Base-by-base conservation (phyloP, 306 rosid species). In the Pyrus betulifolia region DNA sequence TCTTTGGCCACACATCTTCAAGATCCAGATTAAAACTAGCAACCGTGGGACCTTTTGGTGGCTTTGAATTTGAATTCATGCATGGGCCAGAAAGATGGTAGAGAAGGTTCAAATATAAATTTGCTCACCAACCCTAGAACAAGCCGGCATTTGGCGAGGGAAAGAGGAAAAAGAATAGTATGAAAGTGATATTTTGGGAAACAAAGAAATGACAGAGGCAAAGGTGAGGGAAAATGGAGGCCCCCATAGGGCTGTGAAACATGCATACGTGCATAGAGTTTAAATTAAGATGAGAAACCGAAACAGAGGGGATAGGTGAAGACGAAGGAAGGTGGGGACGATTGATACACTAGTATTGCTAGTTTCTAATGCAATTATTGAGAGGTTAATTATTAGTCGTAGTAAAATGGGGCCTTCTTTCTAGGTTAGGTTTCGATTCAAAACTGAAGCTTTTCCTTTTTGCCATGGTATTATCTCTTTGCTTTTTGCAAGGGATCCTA, bases 381-480 rank as follows among this genome's bases (percentile, higher is more conserved):
- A 55, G 52, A 69, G 76, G 44, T 64, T 82, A 63, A 81, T 72
- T 63, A 84, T 85, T 64, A n/a, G 77, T 67, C 64, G 66, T 68
- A 23, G 71, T 52, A 6, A 49, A 28, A 14, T 70, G 49, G 59
- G 59, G 72, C 54, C 60, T 60, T 52, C 70, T 69, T 74, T 33
- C 8, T 6, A 30, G 74, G 61, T 38, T 72, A 69, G 72, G 54
- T 76, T 82, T 75, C 66, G 63, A 69, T 77, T 60, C 81, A 77
- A 76, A 72, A 62, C 70, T 45, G 15, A 42, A 21, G 28, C 71
- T 69, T 77, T 42, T 72, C 65, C 63, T 74, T 83, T 67, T 21
- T 76, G 33, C 45, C 62, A 27, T 71, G 52, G 33, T 58, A 68
- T 87, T 68, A 79, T 76, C 75, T 54, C 31, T 51, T 42, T 11